Evolutionary conservation across 2,329 filamentous ascomycete genomes (phyloP).

Genomic region (Nemania serpens): DNA sequence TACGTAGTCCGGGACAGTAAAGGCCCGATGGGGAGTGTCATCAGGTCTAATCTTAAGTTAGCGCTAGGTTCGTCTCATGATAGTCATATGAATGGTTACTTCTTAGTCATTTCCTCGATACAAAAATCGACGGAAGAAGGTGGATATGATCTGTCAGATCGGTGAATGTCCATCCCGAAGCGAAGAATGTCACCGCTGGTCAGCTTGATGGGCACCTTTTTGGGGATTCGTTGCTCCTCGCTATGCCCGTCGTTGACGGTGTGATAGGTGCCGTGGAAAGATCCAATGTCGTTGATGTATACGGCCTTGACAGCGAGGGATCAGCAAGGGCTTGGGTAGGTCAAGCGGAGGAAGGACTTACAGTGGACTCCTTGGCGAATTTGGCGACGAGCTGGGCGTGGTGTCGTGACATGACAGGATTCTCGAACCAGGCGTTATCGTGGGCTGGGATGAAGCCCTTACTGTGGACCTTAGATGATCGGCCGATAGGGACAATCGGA

Average conservation of each 20-base stretch:
- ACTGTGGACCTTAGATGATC: conserved; percentile 50
- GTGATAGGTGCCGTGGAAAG: conserved; percentile 59
- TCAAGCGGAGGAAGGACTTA: conserved; percentile 10
- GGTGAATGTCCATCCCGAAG: conserved; percentile 49
- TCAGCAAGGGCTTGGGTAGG: conserved; percentile 8
- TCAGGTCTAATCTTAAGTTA: conserved; percentile 22
- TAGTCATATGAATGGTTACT: conserved; percentile 22
- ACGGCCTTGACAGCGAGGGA: conserved; percentile 44
- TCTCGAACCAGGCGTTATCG: conserved; percentile 71
- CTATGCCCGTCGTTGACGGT: conserved; percentile 40
- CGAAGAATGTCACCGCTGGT: conserved; percentile 44
- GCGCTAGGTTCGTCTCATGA: not conserved
- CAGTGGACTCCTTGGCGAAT: conserved; percentile 38
- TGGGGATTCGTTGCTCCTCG: conserved; percentile 30
- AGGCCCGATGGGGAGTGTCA: conserved; percentile 40
- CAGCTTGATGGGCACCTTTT: conserved; percentile 31
- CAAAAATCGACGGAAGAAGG: conserved; percentile 46
- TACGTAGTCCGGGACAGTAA: conserved; percentile 51
- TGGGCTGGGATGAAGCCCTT: conserved; percentile 48
- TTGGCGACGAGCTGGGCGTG: conserved; percentile 63
- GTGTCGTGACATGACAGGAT: conserved; percentile 71
- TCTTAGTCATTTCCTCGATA: conserved; percentile 32
- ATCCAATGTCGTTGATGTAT: conserved; percentile 51
- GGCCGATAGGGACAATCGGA: conserved; percentile 45
- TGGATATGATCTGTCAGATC: conserved; percentile 44